Evolutionary conservation across 192 early-diverging fungal genomes (phyloP).

Genomic region (Entophlyctis luteolus): DNA sequence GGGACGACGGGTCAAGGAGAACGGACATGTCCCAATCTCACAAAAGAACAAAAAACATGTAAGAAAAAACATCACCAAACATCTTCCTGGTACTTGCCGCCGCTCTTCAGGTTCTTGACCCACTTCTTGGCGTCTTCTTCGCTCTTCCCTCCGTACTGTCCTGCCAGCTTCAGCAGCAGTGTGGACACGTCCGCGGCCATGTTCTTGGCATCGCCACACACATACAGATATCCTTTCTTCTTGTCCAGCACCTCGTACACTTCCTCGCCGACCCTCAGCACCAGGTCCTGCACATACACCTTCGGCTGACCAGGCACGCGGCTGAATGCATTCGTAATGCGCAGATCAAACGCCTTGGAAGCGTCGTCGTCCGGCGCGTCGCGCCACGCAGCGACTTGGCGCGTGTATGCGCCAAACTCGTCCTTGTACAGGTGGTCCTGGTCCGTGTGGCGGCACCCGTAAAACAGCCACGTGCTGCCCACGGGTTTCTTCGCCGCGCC

Average conservation of each 20-base stretch:
- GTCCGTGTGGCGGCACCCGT: slow-evolving; percentile 83
- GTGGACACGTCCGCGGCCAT: slow-evolving; percentile 91
- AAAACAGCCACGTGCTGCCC: slow-evolving; percentile 87
- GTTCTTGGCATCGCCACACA: slow-evolving; percentile 77
- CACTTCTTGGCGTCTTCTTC: slow-evolving; percentile 67
- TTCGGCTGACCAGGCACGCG: slow-evolving; percentile 71
- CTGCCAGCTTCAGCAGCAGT: slow-evolving; percentile 64
- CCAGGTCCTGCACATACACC: slow-evolving; percentile 92
- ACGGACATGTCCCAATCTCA: background rate
- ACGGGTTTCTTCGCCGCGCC: slow-evolving; percentile 55
- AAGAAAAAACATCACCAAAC: slow-evolving; percentile 67
- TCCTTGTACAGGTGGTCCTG: slow-evolving; percentile 88
- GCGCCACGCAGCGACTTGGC: slow-evolving; percentile 35
- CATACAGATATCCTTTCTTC: slow-evolving; percentile 35
- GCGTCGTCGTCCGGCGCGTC: slow-evolving; percentile 24
- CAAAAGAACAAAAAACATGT: no score
- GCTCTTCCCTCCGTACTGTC: slow-evolving; percentile 55
- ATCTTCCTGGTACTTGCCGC: slow-evolving; percentile 89
- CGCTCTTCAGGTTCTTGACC: slow-evolving; percentile 77
- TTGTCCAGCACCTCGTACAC: slow-evolving; percentile 80
- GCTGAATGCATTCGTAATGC: slow-evolving; percentile 87
- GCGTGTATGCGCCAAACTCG: slow-evolving; percentile 69
- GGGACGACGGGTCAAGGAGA: background rate
- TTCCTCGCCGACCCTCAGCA: slow-evolving; percentile 67
- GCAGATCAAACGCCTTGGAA: slow-evolving; percentile 43